phyloP scores from a whole-genome alignment of 495 filamentous ascomycete species.

The Penicillium steckii region DNA sequence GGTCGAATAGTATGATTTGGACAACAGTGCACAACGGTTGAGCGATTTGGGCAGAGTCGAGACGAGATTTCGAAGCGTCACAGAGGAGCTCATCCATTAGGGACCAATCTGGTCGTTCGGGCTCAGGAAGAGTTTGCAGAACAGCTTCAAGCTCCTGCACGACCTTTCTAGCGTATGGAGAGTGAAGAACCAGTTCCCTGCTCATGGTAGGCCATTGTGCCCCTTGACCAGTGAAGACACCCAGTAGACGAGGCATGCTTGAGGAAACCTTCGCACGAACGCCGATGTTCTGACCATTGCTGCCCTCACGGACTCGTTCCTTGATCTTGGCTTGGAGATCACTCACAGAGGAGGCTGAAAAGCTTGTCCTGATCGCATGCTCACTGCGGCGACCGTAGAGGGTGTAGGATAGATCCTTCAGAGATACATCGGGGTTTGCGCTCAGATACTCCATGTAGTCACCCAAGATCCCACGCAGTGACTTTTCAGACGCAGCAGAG shows the following conservation, averaged over 20 bases:
- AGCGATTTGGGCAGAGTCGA: constrained; percentile 24
- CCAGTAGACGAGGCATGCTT: constrained; percentile 50
- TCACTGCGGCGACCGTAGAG: no score
- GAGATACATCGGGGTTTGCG: no score
- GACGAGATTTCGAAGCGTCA: neutral
- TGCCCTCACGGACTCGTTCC: no score
- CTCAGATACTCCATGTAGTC: no score
- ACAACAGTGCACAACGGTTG: constrained; percentile 49
- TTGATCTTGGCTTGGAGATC: no score
- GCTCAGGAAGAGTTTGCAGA: neutral
- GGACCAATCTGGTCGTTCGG: neutral
- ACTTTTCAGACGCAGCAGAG: no score
- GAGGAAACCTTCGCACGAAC: no score
- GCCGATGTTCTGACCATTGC: no score
- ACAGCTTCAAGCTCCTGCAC: constrained; percentile 10
- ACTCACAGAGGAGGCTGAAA: no score
- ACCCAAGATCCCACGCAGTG: no score
- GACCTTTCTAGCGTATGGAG: constrained; percentile 21
- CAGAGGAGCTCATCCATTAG: constrained; percentile 6
- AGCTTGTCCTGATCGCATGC: no score
- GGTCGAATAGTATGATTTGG: constrained; percentile 49
- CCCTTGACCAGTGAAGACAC: constrained; percentile 72
- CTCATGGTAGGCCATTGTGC: constrained; percentile 54
- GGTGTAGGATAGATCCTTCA: no score
- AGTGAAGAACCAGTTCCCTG: constrained; percentile 24